Evolutionary conservation across 441 rosid species (phyloP).

Genomic region (Euphorbia schlechtendalii): DNA sequence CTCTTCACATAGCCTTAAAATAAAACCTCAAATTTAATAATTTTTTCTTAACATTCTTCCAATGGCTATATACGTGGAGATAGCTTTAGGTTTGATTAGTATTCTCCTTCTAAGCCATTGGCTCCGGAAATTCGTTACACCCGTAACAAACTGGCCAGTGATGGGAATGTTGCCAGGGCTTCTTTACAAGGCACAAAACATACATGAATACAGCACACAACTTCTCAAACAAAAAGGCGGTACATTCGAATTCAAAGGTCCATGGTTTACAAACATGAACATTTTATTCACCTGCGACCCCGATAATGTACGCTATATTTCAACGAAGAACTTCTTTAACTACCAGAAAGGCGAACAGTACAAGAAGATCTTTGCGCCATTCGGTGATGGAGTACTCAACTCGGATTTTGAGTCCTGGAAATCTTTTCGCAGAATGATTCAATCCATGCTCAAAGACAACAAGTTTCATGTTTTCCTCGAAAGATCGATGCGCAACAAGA

Average conservation of each 20-base stretch:
- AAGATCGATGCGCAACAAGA: constrained; percentile 7
- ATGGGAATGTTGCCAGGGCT: constrained; percentile 32
- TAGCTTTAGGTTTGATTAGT: not conserved
- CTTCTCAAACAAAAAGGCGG: not conserved
- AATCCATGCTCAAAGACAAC: constrained; percentile 10
- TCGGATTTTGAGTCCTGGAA: constrained; percentile 26
- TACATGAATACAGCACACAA: constrained; percentile 19
- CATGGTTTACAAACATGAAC: constrained; percentile 26
- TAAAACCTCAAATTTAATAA: not conserved
- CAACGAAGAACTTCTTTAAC: constrained; percentile 22
- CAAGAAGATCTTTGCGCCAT: constrained; percentile 21
- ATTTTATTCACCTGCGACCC: constrained; percentile 23
- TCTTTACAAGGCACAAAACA: constrained; percentile 1
- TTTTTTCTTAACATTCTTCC: not conserved
- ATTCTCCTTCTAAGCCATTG: constrained; percentile 5
- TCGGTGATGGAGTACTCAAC: constrained; percentile 27
- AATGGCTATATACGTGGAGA: not conserved
- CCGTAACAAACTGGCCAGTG: constrained; percentile 26
- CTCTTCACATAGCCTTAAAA: not conserved
- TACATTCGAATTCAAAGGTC: constrained; percentile 25
- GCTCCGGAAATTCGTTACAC: not conserved
- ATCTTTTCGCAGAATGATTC: constrained; percentile 16
- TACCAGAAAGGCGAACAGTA: constrained; percentile 26
- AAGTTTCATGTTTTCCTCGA: constrained; percentile 5
- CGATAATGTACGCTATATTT: constrained; percentile 23